Conservation (phyloP, 345 rosid species). For the Aurinia saxatilis region DNA sequence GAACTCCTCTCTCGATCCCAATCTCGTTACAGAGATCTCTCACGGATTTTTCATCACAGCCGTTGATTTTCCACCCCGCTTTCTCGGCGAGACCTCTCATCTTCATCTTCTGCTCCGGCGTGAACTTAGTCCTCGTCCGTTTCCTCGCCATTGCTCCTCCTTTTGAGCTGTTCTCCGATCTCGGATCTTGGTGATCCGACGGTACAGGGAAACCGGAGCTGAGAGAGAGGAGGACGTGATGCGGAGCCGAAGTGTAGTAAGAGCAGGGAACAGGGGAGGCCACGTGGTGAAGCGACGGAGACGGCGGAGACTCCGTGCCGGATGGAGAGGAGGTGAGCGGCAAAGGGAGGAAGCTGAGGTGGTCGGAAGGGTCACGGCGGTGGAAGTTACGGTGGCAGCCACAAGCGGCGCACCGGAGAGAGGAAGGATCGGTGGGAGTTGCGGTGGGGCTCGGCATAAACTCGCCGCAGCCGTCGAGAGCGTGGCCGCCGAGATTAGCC, state of each 20-base stretch:
- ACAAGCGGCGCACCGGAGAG: constrained; percentile 72
- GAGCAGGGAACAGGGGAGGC: constrained; percentile 64
- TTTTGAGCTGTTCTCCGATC: constrained; percentile 21
- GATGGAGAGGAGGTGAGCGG: constrained; percentile 24
- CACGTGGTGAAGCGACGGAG: constrained; percentile 28
- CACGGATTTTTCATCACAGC: constrained; percentile 40
- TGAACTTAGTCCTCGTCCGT: constrained; percentile 64
- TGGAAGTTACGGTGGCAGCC: constrained; percentile 96
- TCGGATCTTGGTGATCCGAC: constrained; percentile 34
- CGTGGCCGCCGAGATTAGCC: constrained; percentile 62
- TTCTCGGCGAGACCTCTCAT: constrained; percentile 63
- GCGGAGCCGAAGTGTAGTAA: constrained; percentile 53
- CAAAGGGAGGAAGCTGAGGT: constrained; percentile 9
- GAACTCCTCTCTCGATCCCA: constrained; percentile 59
- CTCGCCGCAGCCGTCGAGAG: constrained; percentile 86
- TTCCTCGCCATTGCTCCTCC: constrained; percentile 34
- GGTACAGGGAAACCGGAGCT: constrained; percentile 36
- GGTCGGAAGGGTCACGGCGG: constrained; percentile 47
- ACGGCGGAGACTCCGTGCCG: constrained; percentile 19
- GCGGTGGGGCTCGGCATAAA: constrained; percentile 49
- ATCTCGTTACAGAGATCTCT: constrained; percentile 50
- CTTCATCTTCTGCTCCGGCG: constrained; percentile 57
- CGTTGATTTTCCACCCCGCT: constrained; percentile 67
- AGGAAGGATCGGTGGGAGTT: constrained; percentile 35
- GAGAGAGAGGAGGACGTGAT: constrained; percentile 43